phyloP scores from a whole-genome alignment of 352 stramenopile genomes.

The Pythium grandisporangium region DNA sequence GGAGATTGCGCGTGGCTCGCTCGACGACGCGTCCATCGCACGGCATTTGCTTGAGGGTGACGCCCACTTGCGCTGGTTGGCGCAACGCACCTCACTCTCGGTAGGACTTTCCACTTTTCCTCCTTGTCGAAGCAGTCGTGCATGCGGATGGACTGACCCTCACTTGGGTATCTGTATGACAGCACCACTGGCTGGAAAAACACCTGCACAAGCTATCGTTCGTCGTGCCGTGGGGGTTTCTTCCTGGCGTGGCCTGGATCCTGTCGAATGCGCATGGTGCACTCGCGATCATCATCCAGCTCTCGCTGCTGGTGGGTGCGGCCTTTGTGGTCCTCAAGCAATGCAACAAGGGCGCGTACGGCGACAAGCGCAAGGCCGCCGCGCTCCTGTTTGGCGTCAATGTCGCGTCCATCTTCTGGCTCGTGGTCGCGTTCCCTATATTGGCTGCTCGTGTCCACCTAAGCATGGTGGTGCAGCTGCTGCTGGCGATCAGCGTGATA shows the following conservation, averaged over 20 bases:
- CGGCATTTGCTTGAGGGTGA: slow-evolving; percentile 49
- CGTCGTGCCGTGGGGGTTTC: slow-evolving; percentile 55
- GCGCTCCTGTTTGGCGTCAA: slow-evolving; percentile 70
- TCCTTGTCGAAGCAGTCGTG: background rate
- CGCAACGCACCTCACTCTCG: slow-evolving; percentile 22
- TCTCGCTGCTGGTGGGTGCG: slow-evolving; percentile 18
- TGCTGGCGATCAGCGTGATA: slow-evolving; percentile 9
- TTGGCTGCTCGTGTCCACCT: slow-evolving; percentile 17
- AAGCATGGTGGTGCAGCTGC: too few species aligned
- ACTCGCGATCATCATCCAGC: slow-evolving; percentile 23
- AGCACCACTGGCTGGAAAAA: slow-evolving; percentile 52
- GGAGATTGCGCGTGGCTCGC: slow-evolving; percentile 22
- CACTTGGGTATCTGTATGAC: too few species aligned
- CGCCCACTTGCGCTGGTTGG: slow-evolving; percentile 34
- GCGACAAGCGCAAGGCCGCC: slow-evolving; percentile 65
- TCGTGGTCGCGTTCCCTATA: slow-evolving; percentile 32
- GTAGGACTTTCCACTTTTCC: slow-evolving; percentile 11
- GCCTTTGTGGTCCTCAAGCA: slow-evolving; percentile 37
- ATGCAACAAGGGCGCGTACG: slow-evolving; percentile 51
- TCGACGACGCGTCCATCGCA: slow-evolving; percentile 25
- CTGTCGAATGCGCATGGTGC: slow-evolving; percentile 21
- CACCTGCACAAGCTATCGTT: slow-evolving; percentile 71
- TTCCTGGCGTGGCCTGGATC: slow-evolving; percentile 36
- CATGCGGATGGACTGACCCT: too few species aligned
- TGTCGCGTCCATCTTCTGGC: slow-evolving; percentile 55